Conservation (phyloP, 352 stramenopile species). For the Peronosclerospora sorghi region DNA sequence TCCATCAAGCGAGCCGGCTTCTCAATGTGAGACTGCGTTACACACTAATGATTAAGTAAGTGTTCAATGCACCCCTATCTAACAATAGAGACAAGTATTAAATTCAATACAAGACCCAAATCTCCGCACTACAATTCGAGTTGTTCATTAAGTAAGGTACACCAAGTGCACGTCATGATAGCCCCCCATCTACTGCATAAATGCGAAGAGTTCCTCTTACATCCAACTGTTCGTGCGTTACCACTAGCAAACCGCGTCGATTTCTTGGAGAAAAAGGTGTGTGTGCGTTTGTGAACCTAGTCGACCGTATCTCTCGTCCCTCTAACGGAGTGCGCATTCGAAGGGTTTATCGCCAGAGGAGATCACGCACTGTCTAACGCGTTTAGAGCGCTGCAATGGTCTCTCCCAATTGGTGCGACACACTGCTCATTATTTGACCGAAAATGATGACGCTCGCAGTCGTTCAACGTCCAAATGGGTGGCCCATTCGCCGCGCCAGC, state of each 20-base stretch:
- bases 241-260: constrained; percentile 62
- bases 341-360: constrained; percentile 48
- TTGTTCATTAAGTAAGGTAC: no score
- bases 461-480: background rate
- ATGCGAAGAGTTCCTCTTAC: constrained; percentile 60
- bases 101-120: no score
- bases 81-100: no score
- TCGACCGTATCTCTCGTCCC: background rate
- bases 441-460: background rate
- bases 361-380: constrained; percentile 52
- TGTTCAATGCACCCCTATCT: no score
- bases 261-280: constrained; percentile 59
- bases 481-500: constrained; percentile 8
- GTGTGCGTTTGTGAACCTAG: background rate
- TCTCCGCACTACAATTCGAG: no score
- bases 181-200: constrained; percentile 34
- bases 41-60: no score
- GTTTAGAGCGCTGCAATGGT: constrained; percentile 41
- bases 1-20: no score
- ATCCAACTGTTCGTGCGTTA: constrained; percentile 46
- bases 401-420: constrained; percentile 26
- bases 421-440: constrained; percentile 2
- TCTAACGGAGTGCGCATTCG: background rate
- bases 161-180: no score
- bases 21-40: no score